Evolutionary conservation across 2,329 filamentous ascomycete genomes (phyloP), one percentile per base, ranked within the genome.

Genomic region (Fusarium newnesense): DNA sequence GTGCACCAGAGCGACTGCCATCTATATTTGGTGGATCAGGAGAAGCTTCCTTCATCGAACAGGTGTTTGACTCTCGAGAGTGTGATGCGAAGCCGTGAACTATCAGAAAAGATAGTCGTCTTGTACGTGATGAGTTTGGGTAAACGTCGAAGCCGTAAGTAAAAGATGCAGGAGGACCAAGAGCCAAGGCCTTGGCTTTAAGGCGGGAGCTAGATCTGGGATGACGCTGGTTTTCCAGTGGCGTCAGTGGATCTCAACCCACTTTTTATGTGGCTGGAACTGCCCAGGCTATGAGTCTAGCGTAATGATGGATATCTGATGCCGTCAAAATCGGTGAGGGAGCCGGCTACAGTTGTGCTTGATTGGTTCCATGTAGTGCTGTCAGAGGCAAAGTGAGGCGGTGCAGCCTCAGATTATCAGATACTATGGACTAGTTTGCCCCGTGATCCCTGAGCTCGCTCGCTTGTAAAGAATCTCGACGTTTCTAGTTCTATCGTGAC

Each of bases 21-120:
- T 88, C 85, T 88, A 84, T 84, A 81, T 85, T 84, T 81, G 86
- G 84, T 79, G 84, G 81, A 74, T 87, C 84, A 83, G 86, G 81
- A 75, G 84, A 88, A 83, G 83, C 83, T 87, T 89, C 83, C 87
- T 89, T 90, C 89, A 91, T 91, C 88, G 88, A 90, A 85, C 78
- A 83, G 84, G 75, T 57, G 69, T 75, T 70, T 40, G 46, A 49
- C 42, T 64, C 63, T 44, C 13, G 36, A 47, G 50, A 54, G 59
- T 54, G 59, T 54, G 53, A 42, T 46, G 11, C 19, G 32, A 30
- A n/a, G 44, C 43, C 37, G 64, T 46, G 43, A 32, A 70, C 70
- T 57, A 56, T 49, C 64, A n/a, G 34, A 63, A 15, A 49, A 49
- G 62, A 73, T 64, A 71, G 53, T 39, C 34, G 57, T 64, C 49